Evolutionary conservation across 208 protist genomes (phyloP), one percentile per base, ranked within the genome.

Genomic region (Entamoeba dispar): DNA sequence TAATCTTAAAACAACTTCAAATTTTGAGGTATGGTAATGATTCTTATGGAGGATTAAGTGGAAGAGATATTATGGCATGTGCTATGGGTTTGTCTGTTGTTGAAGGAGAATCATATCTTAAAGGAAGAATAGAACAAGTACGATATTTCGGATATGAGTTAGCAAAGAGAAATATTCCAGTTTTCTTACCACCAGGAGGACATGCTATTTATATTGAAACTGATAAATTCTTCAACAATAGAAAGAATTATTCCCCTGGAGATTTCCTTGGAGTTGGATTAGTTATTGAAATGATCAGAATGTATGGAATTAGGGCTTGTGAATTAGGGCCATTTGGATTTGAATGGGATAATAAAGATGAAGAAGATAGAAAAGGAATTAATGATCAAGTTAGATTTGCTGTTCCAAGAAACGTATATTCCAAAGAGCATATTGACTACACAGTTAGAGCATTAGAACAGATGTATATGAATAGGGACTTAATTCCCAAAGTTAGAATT

Each of bases 401-500:
- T 91, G 55, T 93, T 50, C 51, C 92, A 49, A 14, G 50, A 31
- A 93, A 93, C n/a, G 61, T 51, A 22, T 69, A 86, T 91, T 49
- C 31, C 0, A 92, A 93, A 50, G 92, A 93, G 15, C 92, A 93
- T 17, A 93, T 93, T n/a, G 92, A 91, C 51, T 93, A 91, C 4
- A 73, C 55, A n/a, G 92, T 61, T 17, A 91, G 77, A 61, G 50
- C 55, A 0, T 27, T 93, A 4, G 92, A 52, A 51, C 17, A 43
- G 22, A 14, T 93, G 50, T 91, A 93, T 69, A n/a, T 50, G 47
- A 52, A 93, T 49, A 90, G 55, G 8, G 57, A 93, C 34, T 49
- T 10, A n/a, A 50, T 93, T 52, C 55, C 92, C 22, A 34, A 47
- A 22, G 47, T 51, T 31, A 7, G 15, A 31, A 52, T 93, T 34